Conservation (phyloP, 345 rosid genomes). For the Nasturtium officinale region DNA sequence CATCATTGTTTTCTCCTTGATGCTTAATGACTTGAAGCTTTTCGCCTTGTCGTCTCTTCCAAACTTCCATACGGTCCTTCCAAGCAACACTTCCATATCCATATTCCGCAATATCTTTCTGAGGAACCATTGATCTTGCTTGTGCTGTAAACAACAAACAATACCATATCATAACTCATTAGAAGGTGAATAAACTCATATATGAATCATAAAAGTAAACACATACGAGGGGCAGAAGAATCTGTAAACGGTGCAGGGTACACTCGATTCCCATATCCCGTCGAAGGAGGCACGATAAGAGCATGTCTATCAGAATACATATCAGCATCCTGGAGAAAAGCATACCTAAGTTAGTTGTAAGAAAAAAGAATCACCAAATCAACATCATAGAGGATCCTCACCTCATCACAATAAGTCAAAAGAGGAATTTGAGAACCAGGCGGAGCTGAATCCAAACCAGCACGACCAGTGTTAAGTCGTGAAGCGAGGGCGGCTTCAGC, state of each 20-base stretch:
- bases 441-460: constrained; percentile 61
- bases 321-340: constrained; percentile 59
- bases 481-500: constrained; percentile 63
- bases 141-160: constrained; percentile 53
- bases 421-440: constrained; percentile 78
- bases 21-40: constrained; percentile 86
- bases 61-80: constrained; percentile 92
- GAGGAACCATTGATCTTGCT: constrained; percentile 91
- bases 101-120: constrained; percentile 81
- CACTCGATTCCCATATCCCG: constrained; percentile 73
- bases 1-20: constrained; percentile 56
- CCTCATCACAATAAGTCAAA: constrained; percentile 90
- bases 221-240: constrained; percentile 75
- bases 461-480: constrained; percentile 61
- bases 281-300: constrained; percentile 75
- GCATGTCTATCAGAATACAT: constrained; percentile 91
- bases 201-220: neutral
- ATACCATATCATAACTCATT: constrained; percentile 9
- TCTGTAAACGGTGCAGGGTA: constrained; percentile 70
- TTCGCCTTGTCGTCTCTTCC: constrained; percentile 83
- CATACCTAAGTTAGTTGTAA: neutral
- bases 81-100: constrained; percentile 99
- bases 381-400: constrained; percentile 36
- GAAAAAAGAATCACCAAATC: neutral
- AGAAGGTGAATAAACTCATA: neutral